These are phyloP conservation scores for Phragmites australis DNA, from an alignment of 176 grass and related monocot species.

Conservation along the genomic window DNA sequence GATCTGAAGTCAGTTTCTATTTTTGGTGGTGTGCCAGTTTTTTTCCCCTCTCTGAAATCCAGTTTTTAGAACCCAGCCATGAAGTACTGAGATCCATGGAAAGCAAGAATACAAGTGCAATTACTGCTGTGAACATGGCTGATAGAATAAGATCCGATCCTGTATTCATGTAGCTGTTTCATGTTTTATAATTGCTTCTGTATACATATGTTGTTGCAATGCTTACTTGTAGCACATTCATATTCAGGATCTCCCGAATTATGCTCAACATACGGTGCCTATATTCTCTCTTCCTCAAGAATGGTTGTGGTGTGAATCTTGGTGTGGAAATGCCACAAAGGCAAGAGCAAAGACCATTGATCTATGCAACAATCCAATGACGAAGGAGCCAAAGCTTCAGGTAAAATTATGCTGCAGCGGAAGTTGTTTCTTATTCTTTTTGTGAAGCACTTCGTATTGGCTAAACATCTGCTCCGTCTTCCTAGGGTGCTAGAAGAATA, in stretches of 20 bases:
- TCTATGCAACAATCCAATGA: conserved; percentile 99
- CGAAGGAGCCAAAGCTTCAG: conserved; percentile 98
- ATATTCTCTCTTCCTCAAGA: conserved; percentile 99
- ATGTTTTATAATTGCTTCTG: not conserved
- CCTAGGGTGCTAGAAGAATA: conserved; percentile 92
- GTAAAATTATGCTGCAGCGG: conserved; percentile 43
- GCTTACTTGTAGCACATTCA: conserved; percentile 33
- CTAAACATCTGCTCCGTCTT: not conserved
- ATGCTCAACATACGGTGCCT: conserved; percentile 94
- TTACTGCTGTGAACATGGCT: conserved; percentile 19
- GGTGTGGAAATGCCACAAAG: conserved; percentile 97
- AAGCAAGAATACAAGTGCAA: not conserved
- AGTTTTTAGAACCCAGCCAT: not conserved
- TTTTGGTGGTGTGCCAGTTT: not conserved
- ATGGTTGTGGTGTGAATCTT: conserved; percentile 99
- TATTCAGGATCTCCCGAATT: conserved; percentile 95
- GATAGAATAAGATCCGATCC: not conserved
- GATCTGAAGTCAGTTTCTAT: not conserved
- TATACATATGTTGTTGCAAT: conserved; percentile 11
- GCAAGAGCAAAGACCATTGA: conserved; percentile 94
- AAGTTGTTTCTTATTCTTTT: conserved; percentile 1
- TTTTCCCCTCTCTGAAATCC: conserved; percentile 20
- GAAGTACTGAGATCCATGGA: conserved; percentile 25
- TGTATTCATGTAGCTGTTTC: not conserved
- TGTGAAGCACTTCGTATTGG: not conserved